Base-by-base conservation (phyloP, 176 grass and related monocot genomes). In the Echinochloa phyllopogon region DNA sequence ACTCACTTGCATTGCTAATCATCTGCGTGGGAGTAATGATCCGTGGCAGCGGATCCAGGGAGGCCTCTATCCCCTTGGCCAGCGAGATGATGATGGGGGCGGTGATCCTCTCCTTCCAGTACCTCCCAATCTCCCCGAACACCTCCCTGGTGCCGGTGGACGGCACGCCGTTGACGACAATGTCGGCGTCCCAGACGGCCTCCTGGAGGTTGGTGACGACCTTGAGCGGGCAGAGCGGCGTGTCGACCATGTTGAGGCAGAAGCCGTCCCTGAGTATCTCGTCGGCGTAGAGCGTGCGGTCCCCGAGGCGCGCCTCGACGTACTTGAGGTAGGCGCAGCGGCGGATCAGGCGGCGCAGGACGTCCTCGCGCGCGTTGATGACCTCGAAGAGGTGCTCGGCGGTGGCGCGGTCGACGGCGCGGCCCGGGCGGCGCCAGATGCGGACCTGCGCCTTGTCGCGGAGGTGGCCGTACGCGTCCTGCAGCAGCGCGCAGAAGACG, bases 181-280 rank as follows among this genome's bases (percentile, higher is more conserved):
- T 88, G 82, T 99, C 97, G 1, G 97, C 97, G 66, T 99, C 92
- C 97, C 97, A 99, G 23, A 99, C 94, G 12, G 97, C 97, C 90
- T 96, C 96, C 91, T 99, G 94, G 69, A 99, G 74, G 72, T 96
- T 99, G 24, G 97, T 99, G 80, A 99, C 97, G 56, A 96, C 97
- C 91, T 99, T 99, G 81, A 99, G 80, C 45, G 93, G 94, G 72
- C 91, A 99, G 53, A 99, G 87, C 21, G 97, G 97, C 16, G 97
- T 99, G 83, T 99, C 91, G 52, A 96, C 83, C 94, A 99, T 99
- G 87, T 99, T 99, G 79, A 99, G 86, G 81, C 96, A 99, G 87
- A 99, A 96, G 0, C 96, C 96, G 66, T 99, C 94, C 81, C 86
- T 76, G 80, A 99, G 75, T n/a, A 99, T 99, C 88, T 99, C 96